Conservation (phyloP, 176 grass and related monocot genomes). For the Metroxylon sagu region DNA sequence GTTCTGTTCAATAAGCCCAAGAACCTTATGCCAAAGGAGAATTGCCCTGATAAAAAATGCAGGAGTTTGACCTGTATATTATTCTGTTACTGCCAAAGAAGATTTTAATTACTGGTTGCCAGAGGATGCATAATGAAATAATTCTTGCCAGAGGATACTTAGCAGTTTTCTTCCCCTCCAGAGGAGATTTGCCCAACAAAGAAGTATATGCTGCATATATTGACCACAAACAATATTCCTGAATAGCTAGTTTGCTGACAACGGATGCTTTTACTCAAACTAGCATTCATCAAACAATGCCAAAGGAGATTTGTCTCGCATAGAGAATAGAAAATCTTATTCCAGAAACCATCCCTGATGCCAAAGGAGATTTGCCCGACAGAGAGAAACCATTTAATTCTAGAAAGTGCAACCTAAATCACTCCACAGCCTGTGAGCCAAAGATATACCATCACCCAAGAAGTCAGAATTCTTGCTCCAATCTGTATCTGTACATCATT, state of each 20-base stretch:
- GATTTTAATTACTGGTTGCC: constrained; percentile 15
- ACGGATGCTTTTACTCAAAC: no score
- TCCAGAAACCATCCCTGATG: not conserved
- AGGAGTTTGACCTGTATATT: constrained; percentile 12
- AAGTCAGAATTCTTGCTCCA: no score
- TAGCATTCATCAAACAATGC: constrained; percentile 24
- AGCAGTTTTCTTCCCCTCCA: constrained; percentile 12
- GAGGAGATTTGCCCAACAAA: constrained; percentile 63
- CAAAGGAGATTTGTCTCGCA: constrained; percentile 74
- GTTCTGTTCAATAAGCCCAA: not conserved
- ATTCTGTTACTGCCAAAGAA: constrained; percentile 33
- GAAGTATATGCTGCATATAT: constrained; percentile 9
- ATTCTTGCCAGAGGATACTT: not conserved
- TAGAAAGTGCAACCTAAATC: no score
- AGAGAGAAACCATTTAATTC: not conserved
- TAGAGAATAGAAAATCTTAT: constrained; percentile 13
- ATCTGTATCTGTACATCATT: no score
- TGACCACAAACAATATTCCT: no score
- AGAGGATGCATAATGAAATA: constrained; percentile 10
- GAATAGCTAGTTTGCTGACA: no score
- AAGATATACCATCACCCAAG: no score
- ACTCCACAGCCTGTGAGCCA: no score
- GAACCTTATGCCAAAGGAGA: constrained; percentile 26
- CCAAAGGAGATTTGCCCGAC: constrained; percentile 68
- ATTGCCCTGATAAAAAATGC: constrained; percentile 27